Evolutionary conservation across 306 rosid species (phyloP).

Genomic region (Corylus avellana): DNA sequence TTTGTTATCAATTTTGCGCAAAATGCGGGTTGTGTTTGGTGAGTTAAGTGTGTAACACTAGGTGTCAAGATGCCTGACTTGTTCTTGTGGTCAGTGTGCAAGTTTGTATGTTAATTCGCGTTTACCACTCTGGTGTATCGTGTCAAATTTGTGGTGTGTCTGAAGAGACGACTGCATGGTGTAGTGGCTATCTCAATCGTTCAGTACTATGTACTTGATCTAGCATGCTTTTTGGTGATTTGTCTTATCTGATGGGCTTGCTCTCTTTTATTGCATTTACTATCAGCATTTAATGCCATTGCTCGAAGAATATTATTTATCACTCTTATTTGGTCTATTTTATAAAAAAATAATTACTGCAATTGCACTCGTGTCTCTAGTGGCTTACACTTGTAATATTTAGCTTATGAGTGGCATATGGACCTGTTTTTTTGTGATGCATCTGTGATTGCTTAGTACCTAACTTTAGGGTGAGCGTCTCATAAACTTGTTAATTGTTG

Average conservation of each 20-base stretch:
- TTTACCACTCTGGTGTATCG: not conserved
- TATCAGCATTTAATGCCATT: not conserved
- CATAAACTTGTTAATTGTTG: conserved; percentile 19
- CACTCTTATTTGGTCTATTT: not conserved
- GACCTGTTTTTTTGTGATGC: conserved; percentile 1
- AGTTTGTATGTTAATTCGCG: not conserved
- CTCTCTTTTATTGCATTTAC: not conserved
- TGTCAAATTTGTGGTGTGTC: not conserved
- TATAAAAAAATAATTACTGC: not conserved
- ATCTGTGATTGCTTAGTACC: conserved; percentile 3
- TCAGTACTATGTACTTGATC: not conserved
- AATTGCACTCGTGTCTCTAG: not conserved
- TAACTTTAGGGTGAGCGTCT: conserved; percentile 14
- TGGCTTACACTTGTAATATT: not conserved
- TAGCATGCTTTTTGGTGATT: not conserved
- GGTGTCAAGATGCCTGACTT: not conserved
- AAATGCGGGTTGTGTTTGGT: no score
- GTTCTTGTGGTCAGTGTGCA: not conserved
- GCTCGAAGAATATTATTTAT: not conserved
- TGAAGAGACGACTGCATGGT: not conserved
- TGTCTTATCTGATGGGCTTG: not conserved
- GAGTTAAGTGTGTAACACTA: no score
- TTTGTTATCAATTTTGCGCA: no score
- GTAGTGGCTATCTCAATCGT: not conserved
- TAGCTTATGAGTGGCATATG: conserved; percentile 1